These are phyloP conservation scores for Starmerella stigmatis DNA, from an alignment of 805 yeast genomes.

Conservation along the genomic window DNA sequence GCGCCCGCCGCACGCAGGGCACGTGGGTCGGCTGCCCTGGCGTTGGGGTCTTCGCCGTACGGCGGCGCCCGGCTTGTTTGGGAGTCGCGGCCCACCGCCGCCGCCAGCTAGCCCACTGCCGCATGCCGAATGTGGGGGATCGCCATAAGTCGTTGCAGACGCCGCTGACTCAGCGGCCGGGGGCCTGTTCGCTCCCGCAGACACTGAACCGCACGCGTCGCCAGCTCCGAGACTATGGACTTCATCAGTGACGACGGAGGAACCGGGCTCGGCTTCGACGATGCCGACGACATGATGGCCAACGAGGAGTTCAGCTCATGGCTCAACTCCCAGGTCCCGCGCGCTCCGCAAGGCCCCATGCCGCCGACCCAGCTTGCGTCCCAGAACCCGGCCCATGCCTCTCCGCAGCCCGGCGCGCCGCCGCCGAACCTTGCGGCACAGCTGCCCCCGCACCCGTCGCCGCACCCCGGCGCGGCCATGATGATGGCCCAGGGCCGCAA, in stretches of 20 bases:
- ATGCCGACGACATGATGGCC: conserved; percentile 13
- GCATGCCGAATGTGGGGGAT: no score
- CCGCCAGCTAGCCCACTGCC: no score
- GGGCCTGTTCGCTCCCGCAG: no score
- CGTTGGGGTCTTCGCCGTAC: no score
- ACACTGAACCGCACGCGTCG: no score
- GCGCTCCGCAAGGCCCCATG: not conserved
- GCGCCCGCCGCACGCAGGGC: no score
- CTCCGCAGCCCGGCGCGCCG: conserved; percentile 1
- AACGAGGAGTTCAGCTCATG: conserved; percentile 18
- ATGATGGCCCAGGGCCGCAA: not conserved
- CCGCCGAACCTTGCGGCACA: not conserved
- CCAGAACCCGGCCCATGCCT: no score
- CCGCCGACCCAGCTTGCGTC: conserved; percentile 5
- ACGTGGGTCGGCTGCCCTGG: no score
- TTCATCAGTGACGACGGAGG: conserved; percentile 19
- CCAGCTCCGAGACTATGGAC: conserved; percentile 13
- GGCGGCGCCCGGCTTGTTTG: no score
- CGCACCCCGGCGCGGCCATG: not conserved
- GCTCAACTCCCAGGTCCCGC: conserved; percentile 13
- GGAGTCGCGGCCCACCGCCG: no score
- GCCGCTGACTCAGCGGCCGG: conserved; percentile 3
- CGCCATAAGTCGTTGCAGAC: not conserved
- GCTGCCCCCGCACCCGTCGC: not conserved
- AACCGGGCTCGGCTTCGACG: conserved; percentile 17